A percentile compares a stretch with the other conserved stretches of the same genome.
Evolutionary conservation across 306 rosid genomes (phyloP).

Genomic region (Fagus crenata): DNA sequence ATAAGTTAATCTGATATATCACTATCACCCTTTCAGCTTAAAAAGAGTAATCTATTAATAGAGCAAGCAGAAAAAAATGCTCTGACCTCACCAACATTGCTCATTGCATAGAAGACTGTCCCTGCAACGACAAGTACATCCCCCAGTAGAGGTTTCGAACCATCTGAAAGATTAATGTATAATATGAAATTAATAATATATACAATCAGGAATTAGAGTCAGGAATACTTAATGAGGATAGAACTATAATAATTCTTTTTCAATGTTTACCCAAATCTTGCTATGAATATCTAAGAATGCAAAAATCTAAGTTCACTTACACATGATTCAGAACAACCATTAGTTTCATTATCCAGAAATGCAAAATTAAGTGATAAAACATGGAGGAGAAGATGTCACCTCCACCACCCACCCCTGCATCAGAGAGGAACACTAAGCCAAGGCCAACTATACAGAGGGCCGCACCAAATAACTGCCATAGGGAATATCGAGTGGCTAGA

Average conservation of each 20-base stretch:
- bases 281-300: background rate
- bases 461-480: slow-evolving; percentile 60
- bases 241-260: background rate
- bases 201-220: background rate
- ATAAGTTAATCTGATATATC: background rate
- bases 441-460: slow-evolving; percentile 58
- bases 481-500: slow-evolving; percentile 59
- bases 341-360: background rate
- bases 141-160: slow-evolving; percentile 58
- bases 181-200: background rate
- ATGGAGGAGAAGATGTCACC: slow-evolving; percentile 37
- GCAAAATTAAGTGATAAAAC: background rate
- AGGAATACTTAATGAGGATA: background rate
- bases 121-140: slow-evolving; percentile 62
- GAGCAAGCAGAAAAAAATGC: background rate
- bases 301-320: background rate
- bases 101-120: slow-evolving; percentile 59
- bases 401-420: slow-evolving; percentile 55
- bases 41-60: background rate
- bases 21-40: background rate
- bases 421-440: slow-evolving; percentile 66
- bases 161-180: slow-evolving; percentile 40
- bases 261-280: background rate
- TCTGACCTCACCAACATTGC: slow-evolving; percentile 72
- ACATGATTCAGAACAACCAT: background rate